Evolutionary conservation across 139 green algal genomes (phyloP), one percentile per base, ranked within the genome.

Genomic region (Nannochloris sp.): DNA sequence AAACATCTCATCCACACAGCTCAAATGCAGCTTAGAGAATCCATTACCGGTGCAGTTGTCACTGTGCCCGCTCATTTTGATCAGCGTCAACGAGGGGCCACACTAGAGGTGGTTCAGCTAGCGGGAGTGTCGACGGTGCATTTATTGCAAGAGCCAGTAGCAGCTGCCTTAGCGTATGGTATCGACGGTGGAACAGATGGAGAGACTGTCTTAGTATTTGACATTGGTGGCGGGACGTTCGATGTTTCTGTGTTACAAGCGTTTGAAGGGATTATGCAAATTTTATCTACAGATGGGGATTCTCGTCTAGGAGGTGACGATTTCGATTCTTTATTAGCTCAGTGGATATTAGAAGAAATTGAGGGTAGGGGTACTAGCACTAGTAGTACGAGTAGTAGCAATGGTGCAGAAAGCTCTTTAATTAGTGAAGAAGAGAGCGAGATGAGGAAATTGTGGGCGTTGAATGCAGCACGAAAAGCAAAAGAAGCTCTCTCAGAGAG

Each of bases 141-240:
- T 31, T 54, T 86, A 61, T 60, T 85, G 60, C 76, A 76, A 32
- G 83, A 91, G 72, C 85, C 85, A 19, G 84, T 91, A 35, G 86
- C 85, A 15, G 86, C 84, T 2, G 84, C 85, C 9, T 74, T 94
- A 38, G 87, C 87, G 2, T 87, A 92, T 68, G 88, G 87, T 55
- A 85, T 89, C 30, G 79, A 81, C 27, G 71, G 64, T 35, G 61
- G 64, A 39, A 65, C 31, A 19, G 76, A 63, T 33, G 72, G 61
- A 12, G 66, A 73, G 27, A 87, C 78, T 0, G 63, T 94, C 45
- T 79, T 95, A 27, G 88, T 96, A 57, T 82, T 92, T 67, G 89
- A 96, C 65, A 67, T 95, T 27, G 89, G 89, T 1, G 89, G 89
- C 4, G 89, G 89, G 36, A 96, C 89, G 0, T 79, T 83, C 39